Conservation (phyloP, 2,329 filamentous ascomycete genomes). For the Eutypa lata region DNA sequence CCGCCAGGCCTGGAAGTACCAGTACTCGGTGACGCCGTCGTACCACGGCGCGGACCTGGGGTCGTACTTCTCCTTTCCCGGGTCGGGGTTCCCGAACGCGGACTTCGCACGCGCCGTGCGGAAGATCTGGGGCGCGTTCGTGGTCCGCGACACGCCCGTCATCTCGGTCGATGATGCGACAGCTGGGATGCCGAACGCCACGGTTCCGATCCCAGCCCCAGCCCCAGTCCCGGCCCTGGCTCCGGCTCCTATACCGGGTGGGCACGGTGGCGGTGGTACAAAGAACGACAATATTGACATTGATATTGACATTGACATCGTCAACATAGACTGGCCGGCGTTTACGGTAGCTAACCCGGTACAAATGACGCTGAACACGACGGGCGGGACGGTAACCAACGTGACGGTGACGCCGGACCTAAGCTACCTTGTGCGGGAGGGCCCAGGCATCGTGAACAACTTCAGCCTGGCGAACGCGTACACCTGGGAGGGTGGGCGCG, state of each 20-base stretch:
- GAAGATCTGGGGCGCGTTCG: conserved; percentile 41
- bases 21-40: conserved; percentile 35
- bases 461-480: conserved; percentile 18
- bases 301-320: too few relatives aligned
- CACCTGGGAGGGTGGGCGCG: conserved; percentile 25
- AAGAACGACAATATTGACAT: too few relatives aligned
- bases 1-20: conserved; percentile 38
- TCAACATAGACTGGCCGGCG: conserved; percentile 28
- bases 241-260: conserved; percentile 3
- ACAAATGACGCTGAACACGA: conserved; percentile 43
- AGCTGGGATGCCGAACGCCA: conserved; percentile 28
- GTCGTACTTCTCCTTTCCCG: conserved; percentile 30
- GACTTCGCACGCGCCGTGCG: conserved; percentile 36
- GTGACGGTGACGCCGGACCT: conserved; percentile 20
- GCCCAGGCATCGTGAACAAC: conserved; percentile 21
- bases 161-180: conserved; percentile 30
- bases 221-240: too few relatives aligned
- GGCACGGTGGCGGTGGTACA: conserved; percentile 6
- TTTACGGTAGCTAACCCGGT: conserved; percentile 28
- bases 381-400: conserved; percentile 29
- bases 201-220: conserved; percentile 16
- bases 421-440: conserved; percentile 20
- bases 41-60: conserved; percentile 32
- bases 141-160: conserved; percentile 36
- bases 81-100: conserved; percentile 19